Evolutionary conservation across 257 asterid species (phyloP).

Genomic region (Asclepias syriaca): DNA sequence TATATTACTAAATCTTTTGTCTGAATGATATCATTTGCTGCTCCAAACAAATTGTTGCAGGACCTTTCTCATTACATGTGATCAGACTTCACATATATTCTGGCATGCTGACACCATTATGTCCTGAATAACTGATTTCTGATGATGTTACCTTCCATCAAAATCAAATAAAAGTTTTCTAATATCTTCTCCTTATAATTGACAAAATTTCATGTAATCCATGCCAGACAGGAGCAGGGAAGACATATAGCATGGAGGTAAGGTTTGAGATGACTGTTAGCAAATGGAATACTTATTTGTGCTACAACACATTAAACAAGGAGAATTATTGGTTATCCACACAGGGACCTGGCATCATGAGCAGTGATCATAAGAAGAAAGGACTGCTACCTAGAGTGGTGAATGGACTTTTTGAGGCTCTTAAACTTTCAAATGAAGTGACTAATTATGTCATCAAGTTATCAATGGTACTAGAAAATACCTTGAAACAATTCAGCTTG

Average conservation of each 20-base stretch:
- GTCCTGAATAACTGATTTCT: not conserved
- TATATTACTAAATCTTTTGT: not conserved
- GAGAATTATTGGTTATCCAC: slow-evolving; percentile 5
- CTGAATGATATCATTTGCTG: not conserved
- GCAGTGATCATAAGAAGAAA: slow-evolving; percentile 41
- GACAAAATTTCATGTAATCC: slow-evolving; percentile 15
- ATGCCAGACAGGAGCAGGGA: slow-evolving; percentile 88
- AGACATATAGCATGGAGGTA: slow-evolving; percentile 93
- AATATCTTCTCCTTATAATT: not conserved
- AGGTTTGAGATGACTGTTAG: slow-evolving; percentile 15
- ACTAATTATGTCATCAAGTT: slow-evolving; percentile 41
- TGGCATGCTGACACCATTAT: not conserved
- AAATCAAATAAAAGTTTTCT: not conserved
- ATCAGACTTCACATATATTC: not conserved
- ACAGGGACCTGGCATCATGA: slow-evolving; percentile 68
- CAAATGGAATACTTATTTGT: not conserved
- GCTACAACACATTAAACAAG: not conserved
- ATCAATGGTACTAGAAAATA: slow-evolving; percentile 53
- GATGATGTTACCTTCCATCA: not conserved
- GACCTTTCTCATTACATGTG: not conserved
- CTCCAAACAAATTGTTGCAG: not conserved
- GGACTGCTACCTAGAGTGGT: slow-evolving; percentile 73
- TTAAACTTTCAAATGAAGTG: slow-evolving; percentile 41
- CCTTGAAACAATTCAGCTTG: slow-evolving; percentile 12
- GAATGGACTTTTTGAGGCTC: slow-evolving; percentile 51